Base-by-base conservation (phyloP, 192 early-diverging fungal species). In the Coemansia brasiliensis region DNA sequence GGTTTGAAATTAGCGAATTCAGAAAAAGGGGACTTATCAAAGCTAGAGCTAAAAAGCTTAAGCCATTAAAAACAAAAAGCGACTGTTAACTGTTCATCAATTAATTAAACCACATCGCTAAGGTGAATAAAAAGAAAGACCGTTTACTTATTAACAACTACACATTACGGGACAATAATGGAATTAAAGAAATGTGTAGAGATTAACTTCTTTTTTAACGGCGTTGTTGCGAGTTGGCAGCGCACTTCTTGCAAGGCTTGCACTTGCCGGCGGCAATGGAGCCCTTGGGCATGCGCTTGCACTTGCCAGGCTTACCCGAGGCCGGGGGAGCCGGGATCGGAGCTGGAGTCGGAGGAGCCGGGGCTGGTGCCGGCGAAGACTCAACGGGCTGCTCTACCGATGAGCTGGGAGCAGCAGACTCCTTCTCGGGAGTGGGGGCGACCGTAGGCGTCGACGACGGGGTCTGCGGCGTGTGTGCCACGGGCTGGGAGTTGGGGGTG, bases 241-340 rank as follows among this genome's bases (percentile, higher is more conserved):
- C 37, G 69, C 75, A 79, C 69, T 69, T 64, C 41, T 67, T 68
- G 75, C 75, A 79, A 35, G 69, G 58, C 75, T 72, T 79, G 75
- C 75, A 79, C 75, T 79, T 79, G 65, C 75, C 75, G 10, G 75
- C 75, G 27, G 75, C 75, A 41, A 79, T 79, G 35, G 75, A 79
- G 65, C 75, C 75, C 69, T 65, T 68, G 37, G 75, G 69, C 18
- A 79, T 46, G 46, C 65, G 75, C 69, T 62, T 79, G 75, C 69
- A 72, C 69, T 79, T 79, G 73, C 75, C 69, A n/a, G 63, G 41
- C n/a, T 35, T 18, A 2, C 5, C 11, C 17, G 26, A 12, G 8
- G 69, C 38, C n/a, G 55, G 38, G 7, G 56, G 40, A 15, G 24
- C 43, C 8, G 67, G 46, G 0, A 39, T 35, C 27, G 52, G 22